phyloP scores from a whole-genome alignment of 768 basidiomycete species.

The Leucogyrophana mollusca region DNA sequence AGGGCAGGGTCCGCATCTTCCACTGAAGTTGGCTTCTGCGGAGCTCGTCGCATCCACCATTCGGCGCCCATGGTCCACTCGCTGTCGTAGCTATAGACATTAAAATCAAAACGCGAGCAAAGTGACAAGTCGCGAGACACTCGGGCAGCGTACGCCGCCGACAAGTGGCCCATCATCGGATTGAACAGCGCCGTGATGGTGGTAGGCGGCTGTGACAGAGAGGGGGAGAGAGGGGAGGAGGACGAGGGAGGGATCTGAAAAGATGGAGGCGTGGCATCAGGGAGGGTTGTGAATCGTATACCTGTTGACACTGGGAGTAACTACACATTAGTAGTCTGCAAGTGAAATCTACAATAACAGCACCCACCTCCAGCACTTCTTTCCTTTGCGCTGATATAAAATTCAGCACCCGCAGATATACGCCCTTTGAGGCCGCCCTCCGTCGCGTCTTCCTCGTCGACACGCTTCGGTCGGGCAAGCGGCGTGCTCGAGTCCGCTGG shows the following conservation, averaged over 20 bases:
- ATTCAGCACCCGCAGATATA: constrained; percentile 88
- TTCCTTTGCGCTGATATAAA: constrained; percentile 93
- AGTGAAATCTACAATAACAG: neutral
- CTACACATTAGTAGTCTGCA: neutral
- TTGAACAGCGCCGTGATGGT: constrained; percentile 94
- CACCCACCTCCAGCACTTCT: constrained; percentile 87
- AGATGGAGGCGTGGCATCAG: constrained; percentile 71
- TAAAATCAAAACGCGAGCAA: constrained; percentile 92
- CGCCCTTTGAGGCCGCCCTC: constrained; percentile 90
- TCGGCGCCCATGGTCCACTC: constrained; percentile 96
- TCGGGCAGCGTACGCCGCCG: constrained; percentile 87
- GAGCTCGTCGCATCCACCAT: constrained; percentile 84
- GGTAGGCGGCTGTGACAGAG: constrained; percentile 77
- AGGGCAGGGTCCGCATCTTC: too few species aligned
- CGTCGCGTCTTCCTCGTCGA: constrained; percentile 93
- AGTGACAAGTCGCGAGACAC: constrained; percentile 83
- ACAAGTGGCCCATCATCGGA: constrained; percentile 94
- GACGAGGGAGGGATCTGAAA: constrained; percentile 46
- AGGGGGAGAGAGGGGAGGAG: constrained; percentile 35
- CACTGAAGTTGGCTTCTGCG: constrained; percentile 31
- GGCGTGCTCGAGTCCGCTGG: constrained; percentile 19
- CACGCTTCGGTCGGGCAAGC: constrained; percentile 58
- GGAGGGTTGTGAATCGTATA: constrained; percentile 90
- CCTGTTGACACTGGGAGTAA: constrained; percentile 76
- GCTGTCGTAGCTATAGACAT: constrained; percentile 94